Base-by-base conservation (phyloP, 1,139 yeast species). In the Debaryomycetaceae sp. region DNA sequence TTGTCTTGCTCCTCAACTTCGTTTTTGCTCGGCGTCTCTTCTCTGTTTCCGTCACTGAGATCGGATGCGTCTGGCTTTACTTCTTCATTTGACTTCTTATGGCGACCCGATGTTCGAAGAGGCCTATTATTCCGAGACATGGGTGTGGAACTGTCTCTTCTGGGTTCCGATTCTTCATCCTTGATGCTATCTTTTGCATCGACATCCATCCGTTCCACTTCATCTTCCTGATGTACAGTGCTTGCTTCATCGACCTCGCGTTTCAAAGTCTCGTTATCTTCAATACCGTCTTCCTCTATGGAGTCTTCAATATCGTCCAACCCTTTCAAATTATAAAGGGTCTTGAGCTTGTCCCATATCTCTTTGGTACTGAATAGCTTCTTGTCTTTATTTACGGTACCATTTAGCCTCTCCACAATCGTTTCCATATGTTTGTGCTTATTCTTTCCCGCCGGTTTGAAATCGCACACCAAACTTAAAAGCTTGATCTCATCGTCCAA, bases 401-500 rank as follows among this genome's bases (percentile, higher is more conserved):
- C 60, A 53, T 83, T 82, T 56, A 87, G 65, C 42, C 75, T 67
- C 43, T 76, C 76, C 20, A 81, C 65, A 13, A 87, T 82, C 22
- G 71, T 56, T 46, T 69, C 63, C 79, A 87, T 74, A 51, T 85
- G 78, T 56, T 79, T 76, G 49, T 81, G 81, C 54, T 79, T 84
- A 53, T 78, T 65, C 36, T 63, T 58, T 0, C 87, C 87, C 4
- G 80, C 68, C 1, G 96, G 96, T 57, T 84, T 84, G 63, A 72
- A 76, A 50, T 81, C 84, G 52, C 93, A 82, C 2, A 86, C 72
- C 42, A 88, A 80, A 46, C 80, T 71, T 56, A 85, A 80, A 35
- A 87, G 71, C 50, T 72, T 72, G 41, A 84, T 81, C 59, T 87
- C 95, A 49, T 85, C 87, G 42, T 80, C 83, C 2, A 74, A 60